Evolutionary conservation across 1,139 yeast genomes (phyloP), one percentile per base, ranked within the genome.

Genomic region (Torulaspora pretoriensis): DNA sequence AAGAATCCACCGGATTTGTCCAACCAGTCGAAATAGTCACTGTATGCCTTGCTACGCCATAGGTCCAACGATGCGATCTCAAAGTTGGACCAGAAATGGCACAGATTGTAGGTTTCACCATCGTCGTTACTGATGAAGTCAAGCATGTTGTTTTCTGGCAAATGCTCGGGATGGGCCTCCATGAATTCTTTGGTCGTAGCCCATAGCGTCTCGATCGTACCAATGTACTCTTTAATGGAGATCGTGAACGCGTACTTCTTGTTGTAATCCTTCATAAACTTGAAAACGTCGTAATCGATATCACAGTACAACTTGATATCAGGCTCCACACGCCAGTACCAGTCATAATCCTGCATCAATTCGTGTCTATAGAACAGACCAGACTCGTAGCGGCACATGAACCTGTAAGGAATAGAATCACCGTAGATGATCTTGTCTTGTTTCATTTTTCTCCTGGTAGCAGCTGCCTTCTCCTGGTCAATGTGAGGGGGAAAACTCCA

Each of bases 21-120:
- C 55, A 89, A 72, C 54, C 74, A 68, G 14, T 85, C 78, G 58
- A 89, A 89, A 66, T 80, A 89, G 35, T 73, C 74, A 12, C 72
- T 65, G 65, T 89, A 89, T 1, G 81, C 80, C 35, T 77, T 72
- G 8, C 78, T 68, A 56, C 95, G 69, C 83, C 87, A 87, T 61
- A 89, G 82, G 52, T 83, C 82, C 56, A 89, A 71, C 49, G 80
- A 77, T 1, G 83, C 96, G 56, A 89, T 75, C 66, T 89, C 97
- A 60, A 89, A 89, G 68, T 89, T 89, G 28, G 95, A 81, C 97
- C 97, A 89, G 72, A 83, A 89, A 63, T 89, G 97, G 64, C 96
- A 87, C 52, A 77, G 66, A 67, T 88, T 88, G 67, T 85, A 88
- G 3, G 80, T 71, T 38, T 73, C 72, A 12, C 92, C 87, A 5